These are phyloP conservation scores for Mortierella alpina DNA, from an alignment of 192 early-diverging fungal species.

Conservation along the genomic window DNA sequence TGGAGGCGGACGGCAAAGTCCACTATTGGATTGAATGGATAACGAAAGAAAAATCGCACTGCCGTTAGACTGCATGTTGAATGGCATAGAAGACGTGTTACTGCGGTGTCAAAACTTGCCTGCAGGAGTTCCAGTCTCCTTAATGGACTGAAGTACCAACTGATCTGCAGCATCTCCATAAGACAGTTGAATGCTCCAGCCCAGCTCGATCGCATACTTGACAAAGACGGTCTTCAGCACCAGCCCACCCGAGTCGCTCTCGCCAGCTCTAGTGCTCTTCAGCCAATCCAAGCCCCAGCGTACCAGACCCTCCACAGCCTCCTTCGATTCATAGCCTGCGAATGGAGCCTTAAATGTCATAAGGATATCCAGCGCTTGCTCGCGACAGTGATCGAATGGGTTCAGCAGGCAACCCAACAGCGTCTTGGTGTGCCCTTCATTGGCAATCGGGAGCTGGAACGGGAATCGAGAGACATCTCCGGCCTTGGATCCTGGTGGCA, in stretches of 20 bases:
- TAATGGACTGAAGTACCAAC: constrained; percentile 7
- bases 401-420: constrained; percentile 72
- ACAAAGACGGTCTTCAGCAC: constrained; percentile 81
- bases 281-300: constrained; percentile 71
- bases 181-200: constrained; percentile 50
- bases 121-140: constrained; percentile 30
- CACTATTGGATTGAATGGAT: constrained; percentile 26
- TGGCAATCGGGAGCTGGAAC: constrained; percentile 63
- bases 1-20: constrained; percentile 65
- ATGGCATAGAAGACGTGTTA: constrained; percentile 4
- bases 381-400: constrained; percentile 81
- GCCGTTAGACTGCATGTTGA: neutral
- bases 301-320: constrained; percentile 63
- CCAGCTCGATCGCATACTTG: constrained; percentile 75
- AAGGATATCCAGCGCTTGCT: constrained; percentile 78
- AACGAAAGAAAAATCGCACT: neutral
- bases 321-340: constrained; percentile 61
- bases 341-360: constrained; percentile 73
- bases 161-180: constrained; percentile 21
- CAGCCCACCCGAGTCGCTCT: constrained; percentile 88
- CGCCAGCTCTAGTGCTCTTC: constrained; percentile 75
- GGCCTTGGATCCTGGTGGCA: constrained; percentile 57
- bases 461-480: constrained; percentile 61
- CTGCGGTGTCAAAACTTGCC: constrained; percentile 12
- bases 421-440: constrained; percentile 59